Conservation (phyloP, 345 rosid species). For the Eutrema japonicum region DNA sequence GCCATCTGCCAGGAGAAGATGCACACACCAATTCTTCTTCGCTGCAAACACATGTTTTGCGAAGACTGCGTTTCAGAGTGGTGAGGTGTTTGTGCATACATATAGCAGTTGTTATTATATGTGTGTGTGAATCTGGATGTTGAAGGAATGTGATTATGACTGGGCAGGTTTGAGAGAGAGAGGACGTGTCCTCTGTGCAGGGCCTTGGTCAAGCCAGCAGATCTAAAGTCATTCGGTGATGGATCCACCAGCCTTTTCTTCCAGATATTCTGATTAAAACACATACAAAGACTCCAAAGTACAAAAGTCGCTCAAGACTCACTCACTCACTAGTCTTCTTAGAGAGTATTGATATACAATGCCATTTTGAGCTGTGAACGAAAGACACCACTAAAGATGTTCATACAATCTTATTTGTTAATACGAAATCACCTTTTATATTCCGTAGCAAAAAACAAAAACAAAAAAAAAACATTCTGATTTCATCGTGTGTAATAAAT, state of each 20-base stretch:
- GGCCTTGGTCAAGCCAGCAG: conserved; percentile 93
- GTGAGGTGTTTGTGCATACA: conserved; percentile 49
- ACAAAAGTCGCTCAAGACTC: conserved; percentile 31
- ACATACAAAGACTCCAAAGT: conserved; percentile 39
- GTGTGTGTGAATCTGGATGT: conserved; percentile 23
- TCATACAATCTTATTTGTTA: conserved; percentile 41
- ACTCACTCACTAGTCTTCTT: conserved; percentile 17
- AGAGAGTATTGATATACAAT: conserved; percentile 31
- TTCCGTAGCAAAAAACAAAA: background rate
- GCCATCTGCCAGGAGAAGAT: conserved; percentile 99
- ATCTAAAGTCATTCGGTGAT: conserved; percentile 90
- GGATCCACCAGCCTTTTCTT: conserved; percentile 97
- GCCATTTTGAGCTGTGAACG: conserved; percentile 35
- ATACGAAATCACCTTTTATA: conserved; percentile 37
- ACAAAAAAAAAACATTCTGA: background rate
- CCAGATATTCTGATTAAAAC: conserved; percentile 69
- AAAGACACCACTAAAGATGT: conserved; percentile 37
- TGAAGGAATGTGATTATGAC: conserved; percentile 29
- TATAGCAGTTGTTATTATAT: conserved; percentile 1
- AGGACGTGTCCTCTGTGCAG: conserved; percentile 98
- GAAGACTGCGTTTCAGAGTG: conserved; percentile 99
- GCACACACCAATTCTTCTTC: conserved; percentile 93
- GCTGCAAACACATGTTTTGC: conserved; percentile 95
- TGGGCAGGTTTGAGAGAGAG: conserved; percentile 96
- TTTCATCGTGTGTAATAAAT: background rate